Conservation (phyloP, 1,284 basidiomycete species). For the Kalmanozyma brasiliensis region DNA sequence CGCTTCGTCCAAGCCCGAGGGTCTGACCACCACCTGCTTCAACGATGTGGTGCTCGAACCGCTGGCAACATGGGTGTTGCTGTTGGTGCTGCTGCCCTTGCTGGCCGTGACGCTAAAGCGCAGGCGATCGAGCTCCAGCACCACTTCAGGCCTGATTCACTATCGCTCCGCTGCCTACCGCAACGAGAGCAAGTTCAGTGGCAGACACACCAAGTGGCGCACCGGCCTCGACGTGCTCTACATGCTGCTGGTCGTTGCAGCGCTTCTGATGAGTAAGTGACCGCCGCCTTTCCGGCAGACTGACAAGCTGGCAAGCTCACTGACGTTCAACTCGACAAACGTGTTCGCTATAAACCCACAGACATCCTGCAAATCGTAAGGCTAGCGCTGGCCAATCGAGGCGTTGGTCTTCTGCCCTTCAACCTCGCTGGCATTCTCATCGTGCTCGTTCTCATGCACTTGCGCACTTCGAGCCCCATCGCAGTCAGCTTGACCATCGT, state of each 20-base stretch:
- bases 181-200: slow-evolving; percentile 18
- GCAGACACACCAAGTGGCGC: slow-evolving; percentile 11
- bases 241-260: slow-evolving; percentile 45
- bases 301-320: background rate
- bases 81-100: slow-evolving; percentile 34
- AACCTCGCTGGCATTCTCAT: slow-evolving; percentile 48
- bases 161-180: slow-evolving; percentile 22
- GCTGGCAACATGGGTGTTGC: slow-evolving; percentile 47
- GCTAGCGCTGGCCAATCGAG: slow-evolving; percentile 53
- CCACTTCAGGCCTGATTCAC: slow-evolving; percentile 20
- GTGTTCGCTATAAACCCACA: slow-evolving; percentile 4
- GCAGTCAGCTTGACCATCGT: slow-evolving; percentile 26
- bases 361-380: slow-evolving; percentile 55
- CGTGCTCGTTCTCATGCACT: slow-evolving; percentile 45
- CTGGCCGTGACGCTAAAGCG: slow-evolving; percentile 12
- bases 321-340: slow-evolving; percentile 1
- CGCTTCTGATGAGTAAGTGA: slow-evolving; percentile 55
- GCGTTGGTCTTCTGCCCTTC: slow-evolving; percentile 52
- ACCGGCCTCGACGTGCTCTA: slow-evolving; percentile 33
- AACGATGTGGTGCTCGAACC: slow-evolving; percentile 54
- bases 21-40: slow-evolving; percentile 51
- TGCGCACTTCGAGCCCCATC: slow-evolving; percentile 4
- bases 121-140: slow-evolving; percentile 6
- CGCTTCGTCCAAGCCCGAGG: slow-evolving; percentile 17
- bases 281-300: background rate